Percentiles rank a stretch among this genome's conserved stretches.
Evolutionary conservation across 1,284 basidiomycete species (phyloP).

Genomic region (Dichomitus squalens): DNA sequence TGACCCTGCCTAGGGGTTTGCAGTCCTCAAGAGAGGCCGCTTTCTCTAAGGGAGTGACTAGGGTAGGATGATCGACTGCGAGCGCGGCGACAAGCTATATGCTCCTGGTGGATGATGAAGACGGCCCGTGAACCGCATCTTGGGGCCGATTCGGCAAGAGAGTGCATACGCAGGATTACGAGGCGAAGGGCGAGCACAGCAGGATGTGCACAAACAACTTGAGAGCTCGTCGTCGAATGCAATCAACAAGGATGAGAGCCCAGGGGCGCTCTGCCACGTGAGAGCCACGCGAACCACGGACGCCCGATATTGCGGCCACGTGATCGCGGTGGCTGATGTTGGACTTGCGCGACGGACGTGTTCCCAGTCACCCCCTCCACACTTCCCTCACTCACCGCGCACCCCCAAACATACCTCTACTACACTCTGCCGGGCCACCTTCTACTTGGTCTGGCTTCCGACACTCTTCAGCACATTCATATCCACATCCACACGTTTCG

Average conservation of each 20-base stretch:
- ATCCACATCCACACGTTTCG: neutral
- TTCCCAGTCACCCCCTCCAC: slow-evolving; percentile 5
- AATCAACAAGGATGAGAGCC: neutral
- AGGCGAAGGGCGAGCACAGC: too few species aligned
- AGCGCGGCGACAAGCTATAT: too few species aligned
- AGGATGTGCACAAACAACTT: too few species aligned
- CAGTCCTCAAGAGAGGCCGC: too few species aligned
- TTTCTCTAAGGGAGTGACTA: too few species aligned
- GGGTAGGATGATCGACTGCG: too few species aligned
- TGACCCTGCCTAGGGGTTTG: too few species aligned
- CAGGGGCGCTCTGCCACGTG: neutral
- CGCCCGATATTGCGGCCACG: slow-evolving; percentile 28
- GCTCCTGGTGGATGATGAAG: too few species aligned
- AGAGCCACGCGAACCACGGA: slow-evolving; percentile 15
- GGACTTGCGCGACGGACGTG: slow-evolving; percentile 19
- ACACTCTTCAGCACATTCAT: neutral
- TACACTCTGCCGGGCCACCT: neutral
- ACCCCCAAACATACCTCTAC: neutral
- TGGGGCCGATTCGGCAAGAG: too few species aligned
- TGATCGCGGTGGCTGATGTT: slow-evolving; percentile 31
- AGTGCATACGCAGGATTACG: too few species aligned
- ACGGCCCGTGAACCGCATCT: too few species aligned
- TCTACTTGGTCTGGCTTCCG: neutral
- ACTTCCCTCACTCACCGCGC: neutral
- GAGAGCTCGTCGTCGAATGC: too few species aligned